Base-by-base conservation (phyloP, 805 yeast genomes). In the Wickerhamomyces ciferrii region DNA sequence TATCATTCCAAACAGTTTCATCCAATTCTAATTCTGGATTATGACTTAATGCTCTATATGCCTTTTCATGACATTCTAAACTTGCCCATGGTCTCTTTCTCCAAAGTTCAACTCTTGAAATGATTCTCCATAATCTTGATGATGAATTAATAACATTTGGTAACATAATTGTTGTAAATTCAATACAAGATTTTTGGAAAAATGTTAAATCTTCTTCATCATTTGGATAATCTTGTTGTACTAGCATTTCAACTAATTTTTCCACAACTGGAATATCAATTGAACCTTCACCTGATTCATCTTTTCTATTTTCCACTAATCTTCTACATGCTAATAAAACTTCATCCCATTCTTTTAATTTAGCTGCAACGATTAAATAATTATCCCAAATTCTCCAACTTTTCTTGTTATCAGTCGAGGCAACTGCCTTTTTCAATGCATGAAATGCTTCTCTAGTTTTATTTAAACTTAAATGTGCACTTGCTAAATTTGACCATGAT, bases 341-440 rank as follows among this genome's bases (percentile, higher is more conserved):
- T 48, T 89, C 96, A 50, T 78, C 82, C 97, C 98, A 94, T 58
- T 87, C 87, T n/a, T 78, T 72, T 39, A 91, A 68, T 59, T 83
- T 87, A 24, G 83, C 82, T 0, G 97, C 95, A 20, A 92, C 92
- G 25, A 81, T 71, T 59, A 88, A 69, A 57, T 81, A 89, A 61
- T 94, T 94, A 56, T 89, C 94, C 86, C 92, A 91, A 31, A 94
- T 81, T 55, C 87, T 79, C 96, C 97, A 87, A 43, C 91, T 87
- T 45, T 78, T 78, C 53, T 79, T 81, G 13, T 75, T 71, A 23
- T 81, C 79, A 41, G 81, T 83, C 34, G 89, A 84, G 37, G 84
- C 70, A 18, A 87, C 74, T 0, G 98, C 97, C 52, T 81, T 81
- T 58, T 84, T 81, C 54, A 92, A 70, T 1, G 99, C 97, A 51